Evolutionary conservation across 2,329 filamentous ascomycete genomes (phyloP), one percentile per base, ranked within the genome.

Genomic region (Ascomycota sp.): DNA sequence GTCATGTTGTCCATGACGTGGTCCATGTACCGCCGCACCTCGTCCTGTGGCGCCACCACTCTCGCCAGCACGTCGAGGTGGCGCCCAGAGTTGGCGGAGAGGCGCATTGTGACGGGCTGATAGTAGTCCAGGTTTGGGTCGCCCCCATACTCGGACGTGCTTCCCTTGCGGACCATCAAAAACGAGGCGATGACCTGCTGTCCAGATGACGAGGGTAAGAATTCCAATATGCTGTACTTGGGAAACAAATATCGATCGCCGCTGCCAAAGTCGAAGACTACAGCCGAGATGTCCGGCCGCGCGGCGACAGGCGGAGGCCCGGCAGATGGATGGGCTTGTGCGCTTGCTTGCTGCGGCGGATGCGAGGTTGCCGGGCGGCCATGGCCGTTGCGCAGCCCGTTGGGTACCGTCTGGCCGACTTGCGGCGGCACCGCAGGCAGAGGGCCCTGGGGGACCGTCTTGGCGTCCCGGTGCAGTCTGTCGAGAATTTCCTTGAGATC

Each of bases 181-280:
- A 86, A 89, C 1, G 77, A 84, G 3, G 74, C 74, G 30, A 82
- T 64, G 2, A 79, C 65, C 37, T 72, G 64, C 33, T 69, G 66
- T 2, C 67, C 66, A 4, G 58, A 52, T 8, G 57, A 47, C 2
- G 51, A 46, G 7, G 54, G 50, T 2, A 73, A 56, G 45, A 70
- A 73, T 47, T 89, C 78, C 33, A 86, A 51, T 27, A 86, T 75
- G 50, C 74, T 78, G 47, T 78, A 76, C 42, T 74, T 78, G 2
- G 80, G 80, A 40, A 89, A 84, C 32, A 81, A 56, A 47, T 79
- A 84, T 24, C 78, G 68, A 49, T 86, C 79, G 31, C 76, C 77
- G 3, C 59, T 70, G 27, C 72, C 72, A 48, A 81, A 80, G 42
- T 80, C 74, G 39, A 82, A 67, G 1, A 76, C 67, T 10, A 78